Percentiles rank a stretch among this genome's conserved stretches.
Evolutionary conservation across 495 filamentous ascomycete species (phyloP).

Genomic region (Penicillium antarcticum): DNA sequence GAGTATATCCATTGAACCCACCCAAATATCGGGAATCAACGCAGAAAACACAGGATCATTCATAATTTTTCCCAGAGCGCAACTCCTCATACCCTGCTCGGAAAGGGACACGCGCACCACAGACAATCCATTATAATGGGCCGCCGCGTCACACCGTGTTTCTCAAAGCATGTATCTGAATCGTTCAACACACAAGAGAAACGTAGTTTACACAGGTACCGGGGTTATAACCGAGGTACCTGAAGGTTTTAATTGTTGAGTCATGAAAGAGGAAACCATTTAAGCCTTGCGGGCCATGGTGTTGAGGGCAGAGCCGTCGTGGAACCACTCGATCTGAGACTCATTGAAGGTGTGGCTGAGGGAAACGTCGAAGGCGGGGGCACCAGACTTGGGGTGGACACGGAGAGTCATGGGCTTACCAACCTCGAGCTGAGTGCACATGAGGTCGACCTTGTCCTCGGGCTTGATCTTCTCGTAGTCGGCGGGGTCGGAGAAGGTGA

Average conservation of each 20-base stretch:
- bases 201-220: conserved; percentile 8
- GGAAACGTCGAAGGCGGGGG: conserved; percentile 70
- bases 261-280: conserved; percentile 16
- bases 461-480: conserved; percentile 98
- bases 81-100: conserved; percentile 34
- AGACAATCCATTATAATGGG: background rate
- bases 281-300: conserved; percentile 83
- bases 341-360: conserved; percentile 96
- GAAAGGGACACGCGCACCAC: conserved; percentile 15
- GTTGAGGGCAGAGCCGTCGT: conserved; percentile 93
- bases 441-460: conserved; percentile 84
- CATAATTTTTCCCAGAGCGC: conserved; percentile 37
- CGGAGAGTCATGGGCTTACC: conserved; percentile 91
- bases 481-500: conserved; percentile 89
- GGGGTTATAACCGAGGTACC: conserved; percentile 1
- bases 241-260: conserved; percentile 5
- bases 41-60: conserved; percentile 41
- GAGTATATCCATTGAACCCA: conserved; percentile 47
- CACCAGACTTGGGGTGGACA: conserved; percentile 84
- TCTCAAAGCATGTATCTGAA: conserved; percentile 6
- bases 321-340: conserved; percentile 97
- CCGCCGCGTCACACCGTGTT: background rate
- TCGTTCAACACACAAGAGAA: conserved; percentile 11
- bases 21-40: conserved; percentile 36
- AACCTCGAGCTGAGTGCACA: conserved; percentile 87